A percentile compares a stretch with the other conserved stretches of the same genome.
phyloP scores from a whole-genome alignment of 371 early-diverging fungal genomes.

The Amoeboaphelidium protococcarum region DNA sequence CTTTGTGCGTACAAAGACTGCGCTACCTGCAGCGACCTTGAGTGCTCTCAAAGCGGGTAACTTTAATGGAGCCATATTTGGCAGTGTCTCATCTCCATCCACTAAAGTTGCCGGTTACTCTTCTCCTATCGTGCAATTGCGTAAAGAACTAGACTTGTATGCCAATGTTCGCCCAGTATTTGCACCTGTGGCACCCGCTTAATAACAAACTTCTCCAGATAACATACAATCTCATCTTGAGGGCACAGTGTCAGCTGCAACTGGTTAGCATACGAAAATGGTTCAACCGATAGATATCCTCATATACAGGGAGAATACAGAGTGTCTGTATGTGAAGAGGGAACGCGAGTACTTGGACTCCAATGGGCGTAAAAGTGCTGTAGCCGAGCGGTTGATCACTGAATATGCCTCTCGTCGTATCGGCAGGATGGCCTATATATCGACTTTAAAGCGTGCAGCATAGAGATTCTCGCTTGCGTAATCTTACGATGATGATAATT shows the following conservation, averaged over 20 bases:
- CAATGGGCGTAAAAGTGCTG: constrained; percentile 31
- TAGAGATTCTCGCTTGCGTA: neutral
- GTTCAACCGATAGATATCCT: constrained; percentile 55
- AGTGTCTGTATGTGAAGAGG: constrained; percentile 73
- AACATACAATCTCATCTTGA: neutral
- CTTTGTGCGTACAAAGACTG: constrained; percentile 67
- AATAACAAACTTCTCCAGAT: too few relatives aligned
- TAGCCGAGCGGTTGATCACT: constrained; percentile 62
- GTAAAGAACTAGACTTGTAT: constrained; percentile 71
- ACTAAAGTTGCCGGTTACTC: constrained; percentile 88
- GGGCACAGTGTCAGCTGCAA: constrained; percentile 12
- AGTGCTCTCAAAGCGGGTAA: constrained; percentile 27
- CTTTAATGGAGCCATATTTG: constrained; percentile 82
- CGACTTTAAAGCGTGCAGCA: constrained; percentile 59
- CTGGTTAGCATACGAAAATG: constrained; percentile 24
- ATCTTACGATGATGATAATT: neutral
- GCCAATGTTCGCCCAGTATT: constrained; percentile 76
- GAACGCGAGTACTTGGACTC: constrained; percentile 39
- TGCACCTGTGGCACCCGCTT: constrained; percentile 11
- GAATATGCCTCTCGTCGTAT: constrained; percentile 59
- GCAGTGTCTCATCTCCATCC: constrained; percentile 86
- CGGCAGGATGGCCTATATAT: constrained; percentile 57
- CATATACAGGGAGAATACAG: constrained; percentile 87
- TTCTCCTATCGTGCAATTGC: constrained; percentile 73
- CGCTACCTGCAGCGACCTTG: constrained; percentile 62